Base-by-base conservation (phyloP, 2,329 filamentous ascomycete species). In the Emmonsiellopsis sp. region DNA sequence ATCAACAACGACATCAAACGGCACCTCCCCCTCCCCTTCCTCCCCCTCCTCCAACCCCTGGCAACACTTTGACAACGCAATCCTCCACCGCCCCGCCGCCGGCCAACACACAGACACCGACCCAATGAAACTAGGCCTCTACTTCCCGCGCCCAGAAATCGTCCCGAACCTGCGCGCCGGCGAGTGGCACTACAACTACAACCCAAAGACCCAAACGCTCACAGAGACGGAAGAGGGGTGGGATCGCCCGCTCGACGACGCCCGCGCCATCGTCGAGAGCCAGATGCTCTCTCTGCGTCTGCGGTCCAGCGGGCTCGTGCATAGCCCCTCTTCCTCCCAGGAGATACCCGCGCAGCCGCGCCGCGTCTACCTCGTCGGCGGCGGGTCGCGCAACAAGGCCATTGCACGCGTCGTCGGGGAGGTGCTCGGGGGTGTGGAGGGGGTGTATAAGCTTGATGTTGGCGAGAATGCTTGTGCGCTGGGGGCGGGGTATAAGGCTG, bases 381-480 rank as follows among this genome's bases (percentile, higher is more conserved):
- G 93, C 54, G 93, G 91, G 11, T 90, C 87, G 35, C 80, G 87
- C 52, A 98, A 97, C 76, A 83, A 85, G 3, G 90, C 92, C 48
- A 96, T 97, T 62, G 88, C 90, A 5, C 79, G 84, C 55, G 83
- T 94, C 47, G 81, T 91, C 3, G 92, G 90, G 30, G 85, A 95
- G 63, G 89, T 97, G 2, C 81, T 98, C 2, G 93, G 93, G 51
- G 89, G 89, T 35, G 80, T 79, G 2, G 93, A 97, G 58, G 93
- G 93, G 26, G 88, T 97, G 30, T 98, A 89, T 73, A 87, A 86
- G 71, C 82, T 98, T 11, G 91, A 97, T 66, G 89, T 97, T 5
- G 92, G 93, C 30, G 90, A 91, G 30, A 96, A 95, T 72, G 92
- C 93, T 2, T 98, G 93, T 72, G 93, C 92, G 9, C 73, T 97